Evolutionary conservation across 75 land plant species (phyloP).

Genomic region (Adiantum capillusveneris): DNA sequence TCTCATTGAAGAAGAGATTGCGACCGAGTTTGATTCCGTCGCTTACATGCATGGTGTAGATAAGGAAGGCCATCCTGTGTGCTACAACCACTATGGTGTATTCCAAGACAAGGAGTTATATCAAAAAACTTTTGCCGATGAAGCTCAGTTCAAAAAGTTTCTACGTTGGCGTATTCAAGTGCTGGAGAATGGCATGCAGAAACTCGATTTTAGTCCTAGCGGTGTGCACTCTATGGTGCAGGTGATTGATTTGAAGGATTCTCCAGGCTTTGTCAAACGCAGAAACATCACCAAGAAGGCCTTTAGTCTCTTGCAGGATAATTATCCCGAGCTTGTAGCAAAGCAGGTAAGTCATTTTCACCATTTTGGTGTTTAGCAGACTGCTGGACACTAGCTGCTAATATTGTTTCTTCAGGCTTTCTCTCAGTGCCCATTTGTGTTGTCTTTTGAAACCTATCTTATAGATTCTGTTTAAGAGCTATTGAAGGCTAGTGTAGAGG

Average conservation of each 20-base stretch:
- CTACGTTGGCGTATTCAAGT: slow-evolving; percentile 58
- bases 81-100: slow-evolving; percentile 57
- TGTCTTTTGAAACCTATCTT: too few species aligned
- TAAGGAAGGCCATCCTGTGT: slow-evolving; percentile 64
- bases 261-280: slow-evolving; percentile 24
- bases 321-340: slow-evolving; percentile 62
- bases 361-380: too few species aligned
- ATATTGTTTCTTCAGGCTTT: too few species aligned
- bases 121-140: slow-evolving; percentile 45
- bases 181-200: slow-evolving; percentile 50
- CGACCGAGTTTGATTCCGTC: slow-evolving; percentile 25
- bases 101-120: slow-evolving; percentile 62
- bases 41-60: slow-evolving; percentile 48
- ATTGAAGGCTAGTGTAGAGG: too few species aligned
- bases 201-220: slow-evolving; percentile 41
- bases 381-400: too few species aligned
- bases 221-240: slow-evolving; percentile 53
- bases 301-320: slow-evolving; percentile 37
- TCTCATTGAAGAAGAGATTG: slow-evolving; percentile 28
- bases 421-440: too few species aligned
- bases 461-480: too few species aligned
- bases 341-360: slow-evolving; percentile 34
- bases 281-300: slow-evolving; percentile 28
- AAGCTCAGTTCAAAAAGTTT: slow-evolving; percentile 37
- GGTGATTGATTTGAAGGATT: slow-evolving; percentile 56